Conservation (phyloP, 768 basidiomycete genomes). For the Holtermanniella nyarrowii region DNA sequence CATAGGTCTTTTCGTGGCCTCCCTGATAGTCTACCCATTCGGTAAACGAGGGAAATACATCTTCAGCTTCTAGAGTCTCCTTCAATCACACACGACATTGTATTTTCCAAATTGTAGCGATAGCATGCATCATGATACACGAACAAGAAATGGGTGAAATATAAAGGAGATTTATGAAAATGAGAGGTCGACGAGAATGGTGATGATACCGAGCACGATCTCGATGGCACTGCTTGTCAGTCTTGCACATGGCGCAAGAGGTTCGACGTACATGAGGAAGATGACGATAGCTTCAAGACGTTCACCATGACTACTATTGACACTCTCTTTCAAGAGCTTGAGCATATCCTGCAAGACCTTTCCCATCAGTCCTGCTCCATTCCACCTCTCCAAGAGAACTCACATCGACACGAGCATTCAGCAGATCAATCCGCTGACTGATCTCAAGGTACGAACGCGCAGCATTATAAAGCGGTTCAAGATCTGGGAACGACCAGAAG, state of each 20-base stretch:
- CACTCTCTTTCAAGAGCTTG: constrained; percentile 85
- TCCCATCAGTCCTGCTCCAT: background rate
- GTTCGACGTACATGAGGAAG: constrained; percentile 66
- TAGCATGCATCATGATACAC: background rate
- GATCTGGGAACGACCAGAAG: constrained; percentile 92
- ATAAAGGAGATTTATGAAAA: constrained; percentile 10
- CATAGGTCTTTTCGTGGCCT: constrained; percentile 28
- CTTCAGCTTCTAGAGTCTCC: constrained; percentile 26
- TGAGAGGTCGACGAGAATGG: constrained; percentile 71
- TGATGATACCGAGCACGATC: constrained; percentile 76
- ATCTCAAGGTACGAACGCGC: constrained; percentile 90
- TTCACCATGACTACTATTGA: constrained; percentile 80
- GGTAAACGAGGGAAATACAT: constrained; percentile 26
- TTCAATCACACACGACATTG: background rate
- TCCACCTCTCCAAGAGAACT: constrained; percentile 19
- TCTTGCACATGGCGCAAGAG: background rate
- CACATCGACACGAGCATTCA: constrained; percentile 89
- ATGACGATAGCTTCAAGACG: constrained; percentile 89
- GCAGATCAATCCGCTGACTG: constrained; percentile 79
- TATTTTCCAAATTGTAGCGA: background rate
- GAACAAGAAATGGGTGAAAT: background rate
- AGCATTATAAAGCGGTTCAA: constrained; percentile 89
- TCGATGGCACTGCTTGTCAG: constrained; percentile 14
- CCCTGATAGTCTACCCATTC: constrained; percentile 29
- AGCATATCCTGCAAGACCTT: constrained; percentile 96